phyloP scores from a whole-genome alignment of 2,329 filamentous ascomycete genomes.

The Aureobasidium subglaciale region DNA sequence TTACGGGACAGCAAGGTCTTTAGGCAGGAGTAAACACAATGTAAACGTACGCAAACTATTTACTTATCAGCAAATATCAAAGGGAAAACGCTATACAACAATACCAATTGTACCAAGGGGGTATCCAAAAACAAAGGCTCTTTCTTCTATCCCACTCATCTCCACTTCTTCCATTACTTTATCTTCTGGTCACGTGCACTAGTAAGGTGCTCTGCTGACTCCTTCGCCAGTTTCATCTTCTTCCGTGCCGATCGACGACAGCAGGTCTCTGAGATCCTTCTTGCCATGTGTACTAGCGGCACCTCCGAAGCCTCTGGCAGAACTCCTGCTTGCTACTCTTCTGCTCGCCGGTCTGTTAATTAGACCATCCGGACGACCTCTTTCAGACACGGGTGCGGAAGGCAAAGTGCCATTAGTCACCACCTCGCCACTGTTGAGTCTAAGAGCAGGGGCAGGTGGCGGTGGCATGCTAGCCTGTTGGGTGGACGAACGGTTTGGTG shows the following conservation, averaged over 20 bases:
- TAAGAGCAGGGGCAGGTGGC: neutral
- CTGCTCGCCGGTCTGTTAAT: neutral
- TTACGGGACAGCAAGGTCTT: too few species aligned
- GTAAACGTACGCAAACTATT: neutral
- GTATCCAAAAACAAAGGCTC: neutral
- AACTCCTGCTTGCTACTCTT: conserved; percentile 10
- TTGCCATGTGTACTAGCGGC: neutral
- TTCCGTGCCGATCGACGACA: conserved; percentile 1
- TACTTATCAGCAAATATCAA: neutral
- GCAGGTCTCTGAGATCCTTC: conserved; percentile 10
- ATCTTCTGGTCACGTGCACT: too few species aligned
- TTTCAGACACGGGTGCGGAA: neutral
- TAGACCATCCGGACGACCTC: neutral
- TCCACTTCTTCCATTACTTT: too few species aligned
- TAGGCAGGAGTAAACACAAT: neutral
- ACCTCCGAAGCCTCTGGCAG: neutral
- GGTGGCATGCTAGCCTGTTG: neutral
- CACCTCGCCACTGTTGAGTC: conserved; percentile 12
- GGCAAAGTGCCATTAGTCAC: neutral
- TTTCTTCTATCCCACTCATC: neutral
- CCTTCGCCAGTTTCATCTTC: neutral
- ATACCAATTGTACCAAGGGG: too few species aligned
- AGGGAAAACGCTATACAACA: neutral
- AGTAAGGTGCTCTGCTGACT: conserved; percentile 6
- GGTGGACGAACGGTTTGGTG: neutral